phyloP scores from a whole-genome alignment of 78 protist species.

The Dictyostelium brefeldianum region DNA sequence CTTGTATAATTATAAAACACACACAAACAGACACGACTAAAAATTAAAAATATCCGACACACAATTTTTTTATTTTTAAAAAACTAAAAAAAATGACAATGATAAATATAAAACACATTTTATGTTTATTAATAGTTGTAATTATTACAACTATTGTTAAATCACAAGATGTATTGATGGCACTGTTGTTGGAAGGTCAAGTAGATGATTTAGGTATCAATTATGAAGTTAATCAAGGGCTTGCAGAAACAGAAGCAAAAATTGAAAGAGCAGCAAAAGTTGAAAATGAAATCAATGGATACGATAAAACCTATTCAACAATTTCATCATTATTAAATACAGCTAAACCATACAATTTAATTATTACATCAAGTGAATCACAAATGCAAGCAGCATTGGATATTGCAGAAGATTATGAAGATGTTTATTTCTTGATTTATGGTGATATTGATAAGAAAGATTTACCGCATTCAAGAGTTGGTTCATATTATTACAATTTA shows the following conservation, averaged over 20 bases:
- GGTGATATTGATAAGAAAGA: not conserved
- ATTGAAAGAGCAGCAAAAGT: not conserved
- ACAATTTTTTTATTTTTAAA: not conserved
- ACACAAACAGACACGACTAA: too few relatives aligned
- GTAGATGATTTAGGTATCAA: slow-evolving; percentile 55
- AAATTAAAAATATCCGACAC: too few relatives aligned
- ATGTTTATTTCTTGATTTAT: slow-evolving; percentile 19
- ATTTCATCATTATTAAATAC: not conserved
- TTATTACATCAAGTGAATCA: slow-evolving; percentile 23
- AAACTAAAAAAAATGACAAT: too few relatives aligned
- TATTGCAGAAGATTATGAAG: not conserved
- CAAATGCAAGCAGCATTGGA: slow-evolving; percentile 38
- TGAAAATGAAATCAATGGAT: not conserved
- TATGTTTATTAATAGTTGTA: not conserved
- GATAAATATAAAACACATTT: not conserved
- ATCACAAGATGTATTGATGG: slow-evolving; percentile 5
- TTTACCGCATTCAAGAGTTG: not conserved
- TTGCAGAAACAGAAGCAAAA: slow-evolving; percentile 23
- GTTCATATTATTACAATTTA: slow-evolving; percentile 39
- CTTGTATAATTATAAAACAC: too few relatives aligned
- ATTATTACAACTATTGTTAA: not conserved
- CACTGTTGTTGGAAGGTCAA: slow-evolving; percentile 34
- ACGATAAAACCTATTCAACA: slow-evolving; percentile 22
- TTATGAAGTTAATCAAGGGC: slow-evolving; percentile 46
- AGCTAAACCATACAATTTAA: slow-evolving; percentile 10